A percentile compares a stretch with the other conserved stretches of the same genome.
phyloP scores from a whole-genome alignment of 73 alveolate genomes.

The Paramecium pentaurelia region DNA sequence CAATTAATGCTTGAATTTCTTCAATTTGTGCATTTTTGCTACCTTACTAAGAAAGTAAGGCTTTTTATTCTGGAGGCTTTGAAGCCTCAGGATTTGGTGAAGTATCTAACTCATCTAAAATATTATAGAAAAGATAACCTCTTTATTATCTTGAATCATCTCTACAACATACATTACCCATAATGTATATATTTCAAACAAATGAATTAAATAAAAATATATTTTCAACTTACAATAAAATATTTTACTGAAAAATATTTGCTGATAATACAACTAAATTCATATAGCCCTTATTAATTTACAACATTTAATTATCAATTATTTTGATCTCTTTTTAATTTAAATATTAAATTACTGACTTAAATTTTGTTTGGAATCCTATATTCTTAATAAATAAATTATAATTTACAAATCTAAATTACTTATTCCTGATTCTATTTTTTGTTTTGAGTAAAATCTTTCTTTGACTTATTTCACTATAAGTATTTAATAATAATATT shows the following conservation, averaged over 20 bases:
- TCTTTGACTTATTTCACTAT: not conserved
- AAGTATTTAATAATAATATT: not conserved
- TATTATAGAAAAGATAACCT: not conserved
- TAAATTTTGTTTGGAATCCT: not conserved
- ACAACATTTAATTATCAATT: not conserved
- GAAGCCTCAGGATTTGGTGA: not conserved
- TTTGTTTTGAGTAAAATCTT: not conserved
- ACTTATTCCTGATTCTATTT: not conserved
- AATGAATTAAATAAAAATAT: not conserved
- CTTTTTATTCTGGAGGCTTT: not conserved
- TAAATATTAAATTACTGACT: no score
- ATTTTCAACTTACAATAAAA: not conserved
- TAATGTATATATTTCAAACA: not conserved
- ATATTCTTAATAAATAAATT: not conserved
- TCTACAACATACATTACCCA: not conserved
- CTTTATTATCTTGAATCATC: not conserved
- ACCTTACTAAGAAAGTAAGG: not conserved
- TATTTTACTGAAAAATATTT: not conserved
- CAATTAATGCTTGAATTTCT: not conserved
- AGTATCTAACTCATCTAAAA: not conserved
- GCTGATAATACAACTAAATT: no score
- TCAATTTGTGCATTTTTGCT: not conserved
- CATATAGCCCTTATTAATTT: not conserved
- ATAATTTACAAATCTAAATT: not conserved
- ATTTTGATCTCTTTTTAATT: not conserved